These are phyloP conservation scores for Hypsizygus ulmarius DNA, from an alignment of 1,284 basidiomycete species.

Conservation along the genomic window DNA sequence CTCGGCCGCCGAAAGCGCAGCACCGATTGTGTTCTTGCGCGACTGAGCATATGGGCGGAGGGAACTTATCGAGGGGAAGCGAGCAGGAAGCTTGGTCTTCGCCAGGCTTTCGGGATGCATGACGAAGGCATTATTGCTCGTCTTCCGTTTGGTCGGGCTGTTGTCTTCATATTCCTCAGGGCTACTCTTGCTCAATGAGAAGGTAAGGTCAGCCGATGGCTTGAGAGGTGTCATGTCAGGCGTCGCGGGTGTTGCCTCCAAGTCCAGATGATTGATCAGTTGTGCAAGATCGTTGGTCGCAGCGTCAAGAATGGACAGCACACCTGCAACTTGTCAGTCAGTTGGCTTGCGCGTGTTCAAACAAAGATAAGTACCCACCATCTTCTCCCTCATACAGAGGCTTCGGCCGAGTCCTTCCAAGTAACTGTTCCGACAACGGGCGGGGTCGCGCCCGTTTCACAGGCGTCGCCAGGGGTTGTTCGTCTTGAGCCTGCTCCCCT, in stretches of 20 bases:
- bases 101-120: constrained; percentile 26
- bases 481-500: constrained; percentile 9
- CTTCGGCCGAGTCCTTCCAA: constrained; percentile 46
- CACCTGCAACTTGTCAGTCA: constrained; percentile 37
- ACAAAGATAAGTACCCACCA: constrained; percentile 30
- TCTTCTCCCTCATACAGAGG: constrained; percentile 55
- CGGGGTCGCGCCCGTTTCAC: constrained; percentile 49
- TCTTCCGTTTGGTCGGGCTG: constrained; percentile 35
- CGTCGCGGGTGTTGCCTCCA: constrained; percentile 67
- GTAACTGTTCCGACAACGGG: constrained; percentile 65
- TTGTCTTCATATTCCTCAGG: constrained; percentile 30
- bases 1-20: constrained; percentile 7
- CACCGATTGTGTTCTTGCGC: constrained; percentile 23
- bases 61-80: constrained; percentile 50
- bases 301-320: constrained; percentile 67
- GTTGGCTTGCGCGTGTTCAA: constrained; percentile 2
- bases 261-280: constrained; percentile 69
- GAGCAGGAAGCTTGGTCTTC: constrained; percentile 37
- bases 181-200: constrained; percentile 18
- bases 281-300: constrained; percentile 76
- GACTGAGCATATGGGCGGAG: constrained; percentile 59
- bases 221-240: constrained; percentile 45
- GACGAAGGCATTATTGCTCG: neutral
- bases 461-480: constrained; percentile 40
- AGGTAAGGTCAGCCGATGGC: constrained; percentile 23